Conservation (phyloP, 2,329 filamentous ascomycete species). For the Calonectria naviculata region DNA sequence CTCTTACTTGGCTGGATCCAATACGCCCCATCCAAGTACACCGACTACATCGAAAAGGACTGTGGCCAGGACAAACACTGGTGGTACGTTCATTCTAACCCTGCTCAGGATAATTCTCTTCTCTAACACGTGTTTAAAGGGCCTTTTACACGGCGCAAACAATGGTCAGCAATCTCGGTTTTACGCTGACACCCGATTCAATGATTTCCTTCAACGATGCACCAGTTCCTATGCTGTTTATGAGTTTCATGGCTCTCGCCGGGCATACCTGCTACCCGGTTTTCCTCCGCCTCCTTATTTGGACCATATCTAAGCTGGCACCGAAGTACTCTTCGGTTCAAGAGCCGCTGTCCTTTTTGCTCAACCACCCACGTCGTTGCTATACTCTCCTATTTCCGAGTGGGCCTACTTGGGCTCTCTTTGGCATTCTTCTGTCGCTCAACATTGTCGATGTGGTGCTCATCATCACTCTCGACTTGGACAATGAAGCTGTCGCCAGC, state of each 20-base stretch:
- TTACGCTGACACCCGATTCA: slow-evolving; percentile 65
- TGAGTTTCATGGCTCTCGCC: slow-evolving; percentile 60
- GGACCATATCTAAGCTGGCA: slow-evolving; percentile 60
- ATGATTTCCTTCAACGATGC: slow-evolving; percentile 62
- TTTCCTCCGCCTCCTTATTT: slow-evolving; percentile 68
- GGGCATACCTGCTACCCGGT: slow-evolving; percentile 69
- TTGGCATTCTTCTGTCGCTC: slow-evolving; percentile 60
- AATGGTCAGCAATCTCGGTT: slow-evolving; percentile 63
- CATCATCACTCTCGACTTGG: slow-evolving; percentile 62
- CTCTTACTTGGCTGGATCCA: slow-evolving; percentile 61
- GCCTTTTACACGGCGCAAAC: slow-evolving; percentile 62
- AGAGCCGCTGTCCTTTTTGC: slow-evolving; percentile 64
- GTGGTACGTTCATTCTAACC: slow-evolving; percentile 54
- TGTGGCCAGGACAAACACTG: slow-evolving; percentile 55
- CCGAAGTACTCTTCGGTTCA: slow-evolving; percentile 51
- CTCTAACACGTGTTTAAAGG: slow-evolving; percentile 43
- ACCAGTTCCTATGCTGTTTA: slow-evolving; percentile 55
- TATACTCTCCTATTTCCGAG: slow-evolving; percentile 72
- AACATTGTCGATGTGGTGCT: slow-evolving; percentile 67
- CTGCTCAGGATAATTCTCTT: too few relatives aligned
- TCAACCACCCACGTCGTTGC: slow-evolving; percentile 71
- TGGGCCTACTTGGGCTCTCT: slow-evolving; percentile 68
- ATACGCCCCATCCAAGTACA: slow-evolving; percentile 52
- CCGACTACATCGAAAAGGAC: slow-evolving; percentile 50
- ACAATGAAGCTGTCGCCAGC: slow-evolving; percentile 60